Base-by-base conservation (phyloP, 352 stramenopile genomes). In the Pythium monospermum region DNA sequence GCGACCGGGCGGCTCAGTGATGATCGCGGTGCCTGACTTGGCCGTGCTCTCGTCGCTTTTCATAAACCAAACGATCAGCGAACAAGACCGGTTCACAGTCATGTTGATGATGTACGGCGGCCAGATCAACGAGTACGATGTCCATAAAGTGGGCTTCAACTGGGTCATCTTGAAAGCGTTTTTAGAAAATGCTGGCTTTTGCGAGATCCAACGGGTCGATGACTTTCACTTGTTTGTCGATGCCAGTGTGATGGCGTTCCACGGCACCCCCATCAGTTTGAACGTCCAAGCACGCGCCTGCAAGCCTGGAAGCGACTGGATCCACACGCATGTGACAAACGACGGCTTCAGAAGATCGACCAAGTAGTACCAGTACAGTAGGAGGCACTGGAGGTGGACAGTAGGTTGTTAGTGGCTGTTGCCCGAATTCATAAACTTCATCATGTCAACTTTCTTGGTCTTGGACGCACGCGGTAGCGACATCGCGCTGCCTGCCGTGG, bases 81-180 rank as follows among this genome's bases (percentile, higher is more conserved):
- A 84, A 13, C 30, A 83, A 26, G 63, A 91, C 27, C 73, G 66
- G 13, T 68, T 74, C 42, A 73, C 65, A 32, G 66, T 94, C 57
- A 90, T 86, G 75, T 72, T 57, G 1, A 68, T 94, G 62, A 73
- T 94, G n/a, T 86, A 74, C 42, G 80, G 78, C 13, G 81, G 69
- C 15, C 83, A 94, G 57, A 53, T 63, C 8, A 75, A 91, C 49
- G 51, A 55, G 4, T 79, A 73, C 59, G 83, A 94, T 59, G 61
- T 88, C 33, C 83, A 94, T 73, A 84, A 87, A 42, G 76, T 87
- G 12, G 76, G 83, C 18, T 91, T 90, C 57, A 75, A 85, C 37
- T 52, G 70, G 15, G 43, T 50, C 18, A 81, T 93, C 25, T 65
- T 91, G 19, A 18, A 38, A 18, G 43, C 38, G 3, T 87, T 73